These are phyloP conservation scores for Agaricus subrufescens DNA, from an alignment of 768 basidiomycete genomes.

Conservation along the genomic window DNA sequence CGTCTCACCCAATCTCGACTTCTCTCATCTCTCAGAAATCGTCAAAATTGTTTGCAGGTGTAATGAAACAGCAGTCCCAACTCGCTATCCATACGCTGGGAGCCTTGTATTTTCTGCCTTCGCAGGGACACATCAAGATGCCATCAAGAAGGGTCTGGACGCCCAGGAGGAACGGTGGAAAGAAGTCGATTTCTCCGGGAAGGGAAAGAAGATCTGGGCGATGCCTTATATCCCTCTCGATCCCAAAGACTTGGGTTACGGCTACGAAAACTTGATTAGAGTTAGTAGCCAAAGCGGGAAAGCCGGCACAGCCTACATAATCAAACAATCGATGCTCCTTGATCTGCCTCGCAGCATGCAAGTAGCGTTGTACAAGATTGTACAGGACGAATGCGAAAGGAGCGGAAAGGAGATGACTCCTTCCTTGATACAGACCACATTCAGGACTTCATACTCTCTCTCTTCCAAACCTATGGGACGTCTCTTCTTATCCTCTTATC, in stretches of 20 bases:
- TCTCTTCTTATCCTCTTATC: constrained; percentile 36
- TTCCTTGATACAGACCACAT: constrained; percentile 88
- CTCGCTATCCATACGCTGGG: constrained; percentile 93
- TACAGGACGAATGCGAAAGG: constrained; percentile 85
- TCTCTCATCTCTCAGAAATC: constrained; percentile 83
- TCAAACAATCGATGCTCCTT: constrained; percentile 86
- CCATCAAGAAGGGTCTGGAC: constrained; percentile 99
- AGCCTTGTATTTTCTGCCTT: constrained; percentile 98
- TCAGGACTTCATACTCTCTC: constrained; percentile 76
- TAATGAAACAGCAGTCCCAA: constrained; percentile 93
- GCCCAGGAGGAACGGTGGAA: constrained; percentile 52
- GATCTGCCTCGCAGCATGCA: constrained; percentile 97
- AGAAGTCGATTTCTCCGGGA: constrained; percentile 50
- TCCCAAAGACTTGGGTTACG: constrained; percentile 90
- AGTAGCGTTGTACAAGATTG: constrained; percentile 86
- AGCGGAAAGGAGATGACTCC: constrained; percentile 94
- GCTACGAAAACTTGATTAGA: constrained; percentile 96
- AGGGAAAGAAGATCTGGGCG: constrained; percentile 72
- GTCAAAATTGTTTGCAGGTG: constrained; percentile 93
- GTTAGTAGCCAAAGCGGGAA: constrained; percentile 99
- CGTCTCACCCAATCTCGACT: constrained; percentile 81
- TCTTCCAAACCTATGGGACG: constrained; percentile 73
- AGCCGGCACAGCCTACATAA: constrained; percentile 92
- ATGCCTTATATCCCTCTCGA: constrained; percentile 97
- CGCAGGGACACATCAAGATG: constrained; percentile 96